phyloP scores from a whole-genome alignment of 768 basidiomycete species.

The Suillus bovinus region DNA sequence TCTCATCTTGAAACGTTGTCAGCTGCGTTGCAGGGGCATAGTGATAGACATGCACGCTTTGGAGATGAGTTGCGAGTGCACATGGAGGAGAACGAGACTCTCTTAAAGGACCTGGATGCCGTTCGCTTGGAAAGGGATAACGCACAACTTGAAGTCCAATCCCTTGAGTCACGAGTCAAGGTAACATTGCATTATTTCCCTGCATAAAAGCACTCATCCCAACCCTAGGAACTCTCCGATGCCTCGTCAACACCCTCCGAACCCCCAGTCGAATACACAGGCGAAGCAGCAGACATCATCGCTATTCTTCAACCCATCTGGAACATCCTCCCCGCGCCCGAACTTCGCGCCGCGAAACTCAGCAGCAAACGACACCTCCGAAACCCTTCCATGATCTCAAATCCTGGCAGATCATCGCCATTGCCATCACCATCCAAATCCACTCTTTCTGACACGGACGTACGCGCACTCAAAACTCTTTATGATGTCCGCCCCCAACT shows the following conservation, averaged over 20 bases:
- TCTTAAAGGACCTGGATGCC: constrained; percentile 55
- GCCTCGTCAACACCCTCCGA: constrained; percentile 22
- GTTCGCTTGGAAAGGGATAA: constrained; percentile 53
- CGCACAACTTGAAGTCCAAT: constrained; percentile 41
- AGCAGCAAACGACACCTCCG: constrained; percentile 48
- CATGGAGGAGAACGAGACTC: constrained; percentile 45
- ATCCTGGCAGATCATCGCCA: constrained; percentile 27
- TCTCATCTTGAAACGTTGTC: constrained; percentile 54
- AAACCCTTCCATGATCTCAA: constrained; percentile 43
- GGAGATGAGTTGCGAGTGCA: constrained; percentile 51
- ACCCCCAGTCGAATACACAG: constrained; percentile 32
- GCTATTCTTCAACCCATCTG: constrained; percentile 73
- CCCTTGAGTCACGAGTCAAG: constrained; percentile 41
- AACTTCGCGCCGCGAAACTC: constrained; percentile 73
- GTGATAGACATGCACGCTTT: constrained; percentile 41
- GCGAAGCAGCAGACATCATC: constrained; percentile 56
- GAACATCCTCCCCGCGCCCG: constrained; percentile 80
- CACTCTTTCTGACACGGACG: constrained; percentile 71
- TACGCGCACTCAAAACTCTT: constrained; percentile 80
- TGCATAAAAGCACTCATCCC: constrained; percentile 6
- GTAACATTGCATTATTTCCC: constrained; percentile 20
- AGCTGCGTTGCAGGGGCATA: constrained; percentile 42
- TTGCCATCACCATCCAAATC: constrained; percentile 19
- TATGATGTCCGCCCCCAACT: constrained; percentile 50
- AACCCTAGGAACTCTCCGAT: constrained; percentile 24